Conservation (phyloP, 2,329 filamentous ascomycete genomes). For the Paecilomyces niveus region DNA sequence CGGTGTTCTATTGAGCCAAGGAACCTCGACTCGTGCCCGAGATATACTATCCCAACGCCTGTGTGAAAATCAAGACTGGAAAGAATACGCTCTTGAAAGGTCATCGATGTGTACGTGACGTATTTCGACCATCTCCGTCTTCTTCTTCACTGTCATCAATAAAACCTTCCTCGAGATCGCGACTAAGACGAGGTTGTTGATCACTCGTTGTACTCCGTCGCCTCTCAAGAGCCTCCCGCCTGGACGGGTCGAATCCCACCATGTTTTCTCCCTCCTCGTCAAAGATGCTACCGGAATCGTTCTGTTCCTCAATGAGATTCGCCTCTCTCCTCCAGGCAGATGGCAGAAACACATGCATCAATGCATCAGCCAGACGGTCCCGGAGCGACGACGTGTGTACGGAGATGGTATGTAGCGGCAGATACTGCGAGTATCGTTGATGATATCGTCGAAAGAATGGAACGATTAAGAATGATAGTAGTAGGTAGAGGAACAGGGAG, state of each 20-base stretch:
- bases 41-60: not conserved
- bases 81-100: not conserved
- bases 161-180: constrained; percentile 73
- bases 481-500: constrained; percentile 61
- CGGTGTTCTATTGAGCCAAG: not conserved
- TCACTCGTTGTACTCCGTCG: constrained; percentile 36
- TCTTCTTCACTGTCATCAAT: constrained; percentile 66
- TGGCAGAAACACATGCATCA: constrained; percentile 39
- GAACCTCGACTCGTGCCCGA: not conserved
- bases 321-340: constrained; percentile 41
- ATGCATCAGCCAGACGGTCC: constrained; percentile 32
- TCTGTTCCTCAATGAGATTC: constrained; percentile 27
- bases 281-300: constrained; percentile 52
- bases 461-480: constrained; percentile 57
- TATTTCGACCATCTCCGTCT: constrained; percentile 3
- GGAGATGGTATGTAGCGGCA: constrained; percentile 55
- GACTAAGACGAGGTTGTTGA: constrained; percentile 55
- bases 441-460: constrained; percentile 65
- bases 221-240: constrained; percentile 37
- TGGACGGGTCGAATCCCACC: constrained; percentile 44
- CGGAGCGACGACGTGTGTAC: constrained; percentile 50
- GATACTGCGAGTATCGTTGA: constrained; percentile 65
- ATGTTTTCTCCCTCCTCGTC: constrained; percentile 59
- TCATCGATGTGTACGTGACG: not conserved
- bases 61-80: not conserved